phyloP scores from a whole-genome alignment of 495 filamentous ascomycete species.

The Xylaria acuta region DNA sequence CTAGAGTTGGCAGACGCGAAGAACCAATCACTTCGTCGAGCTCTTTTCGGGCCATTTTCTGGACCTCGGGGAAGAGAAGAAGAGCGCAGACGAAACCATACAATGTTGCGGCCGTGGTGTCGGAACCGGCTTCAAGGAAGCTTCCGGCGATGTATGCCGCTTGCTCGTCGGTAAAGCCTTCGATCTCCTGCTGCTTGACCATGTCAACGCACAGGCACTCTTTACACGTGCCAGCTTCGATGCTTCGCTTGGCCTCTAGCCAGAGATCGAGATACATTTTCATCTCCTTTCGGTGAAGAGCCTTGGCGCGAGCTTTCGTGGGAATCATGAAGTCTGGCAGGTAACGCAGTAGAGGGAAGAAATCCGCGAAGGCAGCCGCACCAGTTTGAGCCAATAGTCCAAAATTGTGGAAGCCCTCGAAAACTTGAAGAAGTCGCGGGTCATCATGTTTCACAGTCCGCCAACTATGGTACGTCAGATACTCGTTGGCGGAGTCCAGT shows the following conservation, averaged over 20 bases:
- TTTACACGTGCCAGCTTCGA: background rate
- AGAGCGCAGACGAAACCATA: background rate
- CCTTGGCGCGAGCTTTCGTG: background rate
- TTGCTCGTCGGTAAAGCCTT: background rate
- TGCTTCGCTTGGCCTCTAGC: background rate
- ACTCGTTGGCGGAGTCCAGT: background rate
- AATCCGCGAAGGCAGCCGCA: background rate
- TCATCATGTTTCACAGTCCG: background rate
- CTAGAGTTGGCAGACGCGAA: background rate
- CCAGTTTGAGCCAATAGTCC: background rate
- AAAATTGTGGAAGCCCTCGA: background rate
- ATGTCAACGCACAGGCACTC: background rate
- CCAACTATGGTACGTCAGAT: background rate
- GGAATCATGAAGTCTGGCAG: conserved; percentile 5
- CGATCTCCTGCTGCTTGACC: background rate
- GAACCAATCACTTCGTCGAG: background rate
- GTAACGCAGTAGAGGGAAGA: background rate
- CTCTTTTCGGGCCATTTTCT: background rate
- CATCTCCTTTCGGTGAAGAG: background rate
- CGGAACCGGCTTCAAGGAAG: background rate
- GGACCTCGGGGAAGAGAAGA: conserved; percentile 4
- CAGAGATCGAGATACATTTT: background rate
- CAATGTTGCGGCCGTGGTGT: background rate
- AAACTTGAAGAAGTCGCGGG: conserved; percentile 2
- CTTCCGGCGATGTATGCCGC: background rate